Base-by-base conservation (phyloP, 2,329 filamentous ascomycete genomes). In the Pseudogymnoascus sp. region DNA sequence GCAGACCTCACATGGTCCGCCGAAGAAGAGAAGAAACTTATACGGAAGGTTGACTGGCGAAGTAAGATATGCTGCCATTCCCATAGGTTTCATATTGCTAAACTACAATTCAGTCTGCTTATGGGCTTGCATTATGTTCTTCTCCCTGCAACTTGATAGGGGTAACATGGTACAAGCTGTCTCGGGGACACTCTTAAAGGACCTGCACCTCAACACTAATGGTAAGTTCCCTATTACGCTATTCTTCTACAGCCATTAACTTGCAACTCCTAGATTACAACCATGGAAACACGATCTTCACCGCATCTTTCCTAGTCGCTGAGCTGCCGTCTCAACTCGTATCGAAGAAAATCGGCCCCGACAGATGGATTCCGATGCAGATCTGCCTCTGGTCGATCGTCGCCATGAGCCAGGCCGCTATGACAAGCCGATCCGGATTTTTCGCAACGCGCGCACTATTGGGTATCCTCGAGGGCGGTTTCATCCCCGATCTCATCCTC, bases 401-500 rank as follows among this genome's bases (percentile, higher is more conserved):
- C 31, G 78, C 79, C 3, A 71, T 75, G 31, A 75, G 73, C 36
- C 63, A 65, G 36, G 56, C 31, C 21, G 23, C 79, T 12, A 25
- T 64, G 40, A 53, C 28, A 23, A 18, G 31, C 1, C 75, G 73
- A 16, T 72, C 71, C 1, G 75, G 75, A 0, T 79, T 78, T 63
- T 78, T 71, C 59, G 73, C 75, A 11, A 75, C 72, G 16, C 77
- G 82, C 1, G 76, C 82, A 4, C 69, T 84, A 14, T 78, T 85
- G 12, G 82, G 82, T 0, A 70, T 81, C 1, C 81, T 78, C 56
- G 81, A 83, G 71, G 83, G 83, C 21, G 84, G 84, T 0, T 88
- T 88, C 66, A 87, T 88, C 60, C 84, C 84, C 0, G 84, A 86
- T 64, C 84, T 84, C 21, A 82, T 89, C 12, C 76, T 89, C 0